Conservation (phyloP, 352 stramenopile species). For the Pythium scleroteichum region DNA sequence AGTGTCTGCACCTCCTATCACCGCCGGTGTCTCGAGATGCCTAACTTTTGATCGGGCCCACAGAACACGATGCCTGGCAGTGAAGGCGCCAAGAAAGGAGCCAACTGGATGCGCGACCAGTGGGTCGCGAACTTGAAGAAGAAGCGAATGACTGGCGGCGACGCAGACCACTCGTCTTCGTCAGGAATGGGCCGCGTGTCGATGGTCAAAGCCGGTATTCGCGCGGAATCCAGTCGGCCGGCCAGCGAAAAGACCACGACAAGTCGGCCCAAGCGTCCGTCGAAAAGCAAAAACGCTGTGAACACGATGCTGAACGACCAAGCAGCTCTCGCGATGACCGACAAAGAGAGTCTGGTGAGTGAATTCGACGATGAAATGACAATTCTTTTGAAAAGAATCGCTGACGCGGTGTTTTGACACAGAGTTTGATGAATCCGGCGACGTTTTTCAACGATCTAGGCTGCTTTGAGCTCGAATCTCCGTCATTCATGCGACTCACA, state of each 20-base stretch:
- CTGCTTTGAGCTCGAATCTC: conserved; percentile 74
- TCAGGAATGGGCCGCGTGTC: conserved; percentile 5
- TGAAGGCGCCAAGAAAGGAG: conserved; percentile 35
- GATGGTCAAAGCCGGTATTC: conserved; percentile 22
- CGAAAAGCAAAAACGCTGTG: conserved; percentile 19
- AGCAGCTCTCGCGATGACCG: neutral
- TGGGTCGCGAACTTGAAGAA: conserved; percentile 88
- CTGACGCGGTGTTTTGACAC: neutral
- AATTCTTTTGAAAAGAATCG: no score
- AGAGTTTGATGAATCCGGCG: conserved; percentile 38
- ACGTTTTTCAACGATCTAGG: conserved; percentile 62
- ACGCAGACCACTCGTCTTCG: neutral
- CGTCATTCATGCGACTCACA: conserved; percentile 56
- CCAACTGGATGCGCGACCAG: conserved; percentile 77
- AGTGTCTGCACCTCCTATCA: neutral
- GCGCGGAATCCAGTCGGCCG: conserved; percentile 13
- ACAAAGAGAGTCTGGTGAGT: conserved; percentile 30
- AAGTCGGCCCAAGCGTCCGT: conserved; percentile 14
- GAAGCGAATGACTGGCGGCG: conserved; percentile 44
- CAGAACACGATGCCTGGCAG: conserved; percentile 43
- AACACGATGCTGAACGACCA: conserved; percentile 3
- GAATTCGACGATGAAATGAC: neutral
- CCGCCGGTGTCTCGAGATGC: neutral
- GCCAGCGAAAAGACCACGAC: conserved; percentile 6
- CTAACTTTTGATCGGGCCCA: neutral